Percentiles rank a stretch among this genome's conserved stretches.
Evolutionary conservation across 768 basidiomycete species (phyloP).

Genomic region (Sutorius australiensis): DNA sequence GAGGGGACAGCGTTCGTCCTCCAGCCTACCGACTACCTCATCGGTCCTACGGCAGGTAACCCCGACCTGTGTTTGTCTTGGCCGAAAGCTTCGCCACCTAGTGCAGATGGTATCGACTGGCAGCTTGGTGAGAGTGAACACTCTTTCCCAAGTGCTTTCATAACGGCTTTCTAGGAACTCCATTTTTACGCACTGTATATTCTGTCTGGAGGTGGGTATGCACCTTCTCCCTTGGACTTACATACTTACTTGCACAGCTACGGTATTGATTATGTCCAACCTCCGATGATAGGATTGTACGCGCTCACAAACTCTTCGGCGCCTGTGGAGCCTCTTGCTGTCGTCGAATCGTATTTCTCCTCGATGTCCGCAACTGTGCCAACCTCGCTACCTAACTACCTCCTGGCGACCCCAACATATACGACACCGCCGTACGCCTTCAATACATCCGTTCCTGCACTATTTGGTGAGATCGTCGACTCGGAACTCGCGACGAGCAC

Average conservation of each 20-base stretch:
- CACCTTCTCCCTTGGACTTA: not conserved
- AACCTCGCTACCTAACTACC: conserved; percentile 70
- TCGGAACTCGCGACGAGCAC: conserved; percentile 70
- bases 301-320: conserved; percentile 47
- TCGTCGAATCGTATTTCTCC: conserved; percentile 51
- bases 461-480: conserved; percentile 51
- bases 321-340: conserved; percentile 37
- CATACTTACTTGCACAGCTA: conserved; percentile 42
- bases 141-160: not conserved
- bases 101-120: conserved; percentile 77
- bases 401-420: conserved; percentile 60
- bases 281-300: conserved; percentile 78
- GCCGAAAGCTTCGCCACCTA: conserved; percentile 66
- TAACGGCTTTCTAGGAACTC: conserved; percentile 39
- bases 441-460: conserved; percentile 60
- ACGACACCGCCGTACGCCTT: conserved; percentile 63
- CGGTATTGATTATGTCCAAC: conserved; percentile 69
- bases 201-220: conserved; percentile 63
- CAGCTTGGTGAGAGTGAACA: conserved; percentile 54
- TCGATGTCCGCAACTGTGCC: conserved; percentile 59
- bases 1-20: conserved; percentile 47
- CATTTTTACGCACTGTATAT: conserved; percentile 75
- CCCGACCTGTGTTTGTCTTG: conserved; percentile 70
- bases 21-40: conserved; percentile 72
- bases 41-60: conserved; percentile 62